Evolutionary conservation across 2,329 filamentous ascomycete species (phyloP), one percentile per base, ranked within the genome.

Genomic region (Niveomyces coronatus): DNA sequence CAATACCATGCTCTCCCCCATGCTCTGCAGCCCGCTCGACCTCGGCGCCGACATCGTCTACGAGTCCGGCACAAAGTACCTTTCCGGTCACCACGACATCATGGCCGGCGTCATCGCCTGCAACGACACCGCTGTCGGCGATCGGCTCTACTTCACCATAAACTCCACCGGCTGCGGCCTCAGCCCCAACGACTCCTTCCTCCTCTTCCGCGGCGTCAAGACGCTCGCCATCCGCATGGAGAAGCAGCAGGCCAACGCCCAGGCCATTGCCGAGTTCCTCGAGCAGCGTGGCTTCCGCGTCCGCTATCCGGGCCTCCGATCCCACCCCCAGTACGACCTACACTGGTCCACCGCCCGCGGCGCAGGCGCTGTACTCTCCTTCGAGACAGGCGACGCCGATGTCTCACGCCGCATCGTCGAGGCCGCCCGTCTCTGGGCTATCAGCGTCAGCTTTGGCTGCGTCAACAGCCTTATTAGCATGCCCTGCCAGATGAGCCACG

Each of bases 401-500:
- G 63, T 95, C 22, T 93, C 85, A 4, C 86, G 95, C 65, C 76
- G 88, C 27, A 95, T 98, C 51, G 91, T 98, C 5, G 91, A 96
- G 64, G 85, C 84, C 20, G 85, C 91, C 3, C 78, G 84, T 47
- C 68, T 98, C 22, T 98, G 86, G 79, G 87, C 84, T 23, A 98
- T 98, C 50, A 93, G 85, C 48, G 91, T 98, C 43, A 94, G 86
- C 54, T 98, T 98, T 57, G 91, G 91, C 33, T 96, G 91, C 58
- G 91, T 98, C 48, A 98, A 98, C 67, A 94, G 85, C 57, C 67
- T 98, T 58, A 98, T 98, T 62, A 95, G 88, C 65, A 95, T 98
- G 89, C 89, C 91, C 8, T 98, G 91, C 65, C 87, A 89, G 53
- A 98, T 98, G 93, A 96, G 89, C 63, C 91, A 98, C 62, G 91